Percentiles rank a stretch among this genome's conserved stretches.
phyloP scores from a whole-genome alignment of 1,139 yeast genomes.

The Kodamaea ohmeri region DNA sequence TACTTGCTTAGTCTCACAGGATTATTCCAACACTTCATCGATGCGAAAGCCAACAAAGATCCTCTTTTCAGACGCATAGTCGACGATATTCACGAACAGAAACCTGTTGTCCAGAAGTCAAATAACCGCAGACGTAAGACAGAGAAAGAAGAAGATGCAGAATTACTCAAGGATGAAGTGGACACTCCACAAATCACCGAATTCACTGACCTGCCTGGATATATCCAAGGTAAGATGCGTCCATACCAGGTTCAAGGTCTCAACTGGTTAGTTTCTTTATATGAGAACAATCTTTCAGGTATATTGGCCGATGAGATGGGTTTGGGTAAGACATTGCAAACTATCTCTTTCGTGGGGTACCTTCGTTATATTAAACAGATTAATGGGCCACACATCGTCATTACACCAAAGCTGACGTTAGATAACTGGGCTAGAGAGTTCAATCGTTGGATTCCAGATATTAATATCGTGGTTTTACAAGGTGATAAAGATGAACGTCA shows the following conservation, averaged over 20 bases:
- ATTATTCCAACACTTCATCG: constrained; percentile 66
- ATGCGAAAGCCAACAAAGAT: constrained; percentile 63
- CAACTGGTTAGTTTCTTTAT: constrained; percentile 83
- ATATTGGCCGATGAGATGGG: constrained; percentile 99
- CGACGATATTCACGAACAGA: constrained; percentile 35
- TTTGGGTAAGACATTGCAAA: constrained; percentile 90
- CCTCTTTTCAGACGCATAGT: constrained; percentile 52
- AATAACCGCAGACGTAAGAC: constrained; percentile 50
- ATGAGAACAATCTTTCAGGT: constrained; percentile 83
- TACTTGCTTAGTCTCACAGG: constrained; percentile 66
- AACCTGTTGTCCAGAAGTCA: constrained; percentile 15
- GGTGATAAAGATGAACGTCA: constrained; percentile 71
- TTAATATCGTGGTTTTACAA: constrained; percentile 61
- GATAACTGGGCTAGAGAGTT: constrained; percentile 82
- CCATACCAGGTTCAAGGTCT: constrained; percentile 92
- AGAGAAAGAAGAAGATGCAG: constrained; percentile 71
- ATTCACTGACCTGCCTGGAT: constrained; percentile 64
- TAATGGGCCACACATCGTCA: constrained; percentile 70
- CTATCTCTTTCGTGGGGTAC: constrained; percentile 79
- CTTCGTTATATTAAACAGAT: constrained; percentile 57
- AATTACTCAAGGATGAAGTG: constrained; percentile 55
- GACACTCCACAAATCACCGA: constrained; percentile 46
- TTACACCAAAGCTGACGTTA: constrained; percentile 76
- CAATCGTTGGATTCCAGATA: constrained; percentile 76
- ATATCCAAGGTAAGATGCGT: constrained; percentile 60